A percentile compares a stretch with the other conserved stretches of the same genome.
Evolutionary conservation across 345 rosid species (phyloP).

Genomic region (Hibiscus trionum): DNA sequence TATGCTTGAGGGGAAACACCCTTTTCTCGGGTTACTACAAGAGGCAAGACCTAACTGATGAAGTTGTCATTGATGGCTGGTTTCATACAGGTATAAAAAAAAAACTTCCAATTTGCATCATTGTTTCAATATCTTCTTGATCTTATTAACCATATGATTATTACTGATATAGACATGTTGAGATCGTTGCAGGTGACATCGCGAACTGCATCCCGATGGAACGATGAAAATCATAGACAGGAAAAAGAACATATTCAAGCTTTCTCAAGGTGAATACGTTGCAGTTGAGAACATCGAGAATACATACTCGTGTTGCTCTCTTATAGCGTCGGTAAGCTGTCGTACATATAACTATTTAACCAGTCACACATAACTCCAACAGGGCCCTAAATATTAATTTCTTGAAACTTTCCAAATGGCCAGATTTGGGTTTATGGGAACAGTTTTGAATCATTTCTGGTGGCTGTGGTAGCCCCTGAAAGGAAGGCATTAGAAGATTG

Average conservation of each 20-base stretch:
- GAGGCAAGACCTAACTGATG: slow-evolving; percentile 73
- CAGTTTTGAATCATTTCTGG: slow-evolving; percentile 90
- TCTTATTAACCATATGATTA: neutral
- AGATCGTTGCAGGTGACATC: slow-evolving; percentile 55
- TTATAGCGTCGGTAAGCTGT: slow-evolving; percentile 53
- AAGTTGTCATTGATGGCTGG: slow-evolving; percentile 87
- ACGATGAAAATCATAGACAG: slow-evolving; percentile 87
- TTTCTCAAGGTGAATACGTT: slow-evolving; percentile 93
- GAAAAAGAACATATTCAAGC: slow-evolving; percentile 91
- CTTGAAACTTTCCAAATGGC: neutral
- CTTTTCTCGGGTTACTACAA: slow-evolving; percentile 91
- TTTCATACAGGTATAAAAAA: slow-evolving; percentile 69
- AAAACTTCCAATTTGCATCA: neutral
- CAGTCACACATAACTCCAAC: neutral
- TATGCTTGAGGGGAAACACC: slow-evolving; percentile 73
- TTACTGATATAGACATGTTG: neutral
- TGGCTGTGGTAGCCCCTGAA: slow-evolving; percentile 79
- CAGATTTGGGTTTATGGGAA: slow-evolving; percentile 95
- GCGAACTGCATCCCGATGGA: slow-evolving; percentile 86
- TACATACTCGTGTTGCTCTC: slow-evolving; percentile 63
- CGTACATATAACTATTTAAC: neutral
- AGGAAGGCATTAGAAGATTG: slow-evolving; percentile 67
- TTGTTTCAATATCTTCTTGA: neutral
- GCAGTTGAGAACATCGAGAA: slow-evolving; percentile 84
- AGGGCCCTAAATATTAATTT: neutral